Evolutionary conservation across 2,329 filamentous ascomycete species (phyloP).

Genomic region (Grosmannia clavigera): DNA sequence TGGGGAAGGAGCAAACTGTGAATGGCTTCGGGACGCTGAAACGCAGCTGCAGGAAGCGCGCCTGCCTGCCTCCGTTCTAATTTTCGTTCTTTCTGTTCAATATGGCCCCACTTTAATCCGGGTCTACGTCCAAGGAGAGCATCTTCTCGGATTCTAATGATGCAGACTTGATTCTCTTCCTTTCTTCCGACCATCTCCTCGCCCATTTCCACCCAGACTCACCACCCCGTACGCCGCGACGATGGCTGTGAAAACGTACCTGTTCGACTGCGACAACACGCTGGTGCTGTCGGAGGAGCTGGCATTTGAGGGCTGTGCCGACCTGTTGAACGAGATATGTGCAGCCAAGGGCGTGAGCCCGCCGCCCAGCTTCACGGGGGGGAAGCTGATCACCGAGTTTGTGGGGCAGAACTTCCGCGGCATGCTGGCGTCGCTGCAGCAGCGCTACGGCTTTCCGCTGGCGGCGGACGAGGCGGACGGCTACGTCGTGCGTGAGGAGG

Average conservation of each 20-base stretch:
- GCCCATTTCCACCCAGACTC: neutral
- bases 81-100: neutral
- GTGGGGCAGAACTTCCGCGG: conserved; percentile 91
- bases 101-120: neutral
- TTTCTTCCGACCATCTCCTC: neutral
- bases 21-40: neutral
- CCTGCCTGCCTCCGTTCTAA: neutral
- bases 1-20: neutral
- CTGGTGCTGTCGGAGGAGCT: conserved; percentile 84
- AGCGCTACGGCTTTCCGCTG: conserved; percentile 64
- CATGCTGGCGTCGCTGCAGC: conserved; percentile 69
- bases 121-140: too few relatives aligned
- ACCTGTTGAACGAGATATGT: conserved; percentile 79
- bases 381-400: conserved; percentile 70
- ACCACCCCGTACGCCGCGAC: neutral
- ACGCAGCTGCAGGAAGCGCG: neutral
- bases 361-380: conserved; percentile 57
- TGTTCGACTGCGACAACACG: conserved; percentile 81
- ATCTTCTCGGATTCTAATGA: too few relatives aligned
- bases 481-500: conserved; percentile 69
- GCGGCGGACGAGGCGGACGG: conserved; percentile 52
- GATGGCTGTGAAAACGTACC: conserved; percentile 48
- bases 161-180: neutral
- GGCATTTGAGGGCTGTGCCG: conserved; percentile 83
- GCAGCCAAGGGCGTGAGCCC: conserved; percentile 42